Evolutionary conservation across 345 rosid genomes (phyloP).

Genomic region (Aegle marmelos): DNA sequence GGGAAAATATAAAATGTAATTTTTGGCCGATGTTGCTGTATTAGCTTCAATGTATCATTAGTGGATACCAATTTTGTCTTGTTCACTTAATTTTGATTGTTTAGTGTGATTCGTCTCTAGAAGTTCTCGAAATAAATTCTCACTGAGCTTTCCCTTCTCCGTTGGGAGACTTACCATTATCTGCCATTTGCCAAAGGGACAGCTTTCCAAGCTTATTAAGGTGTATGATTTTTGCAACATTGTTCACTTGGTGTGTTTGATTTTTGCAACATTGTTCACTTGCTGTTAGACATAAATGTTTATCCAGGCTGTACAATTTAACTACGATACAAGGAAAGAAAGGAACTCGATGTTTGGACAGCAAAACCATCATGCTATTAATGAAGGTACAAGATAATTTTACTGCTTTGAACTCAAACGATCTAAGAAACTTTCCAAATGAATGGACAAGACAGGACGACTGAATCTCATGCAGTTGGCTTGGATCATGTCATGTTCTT

Average conservation of each 20-base stretch:
- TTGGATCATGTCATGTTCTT: too few species aligned
- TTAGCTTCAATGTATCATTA: neutral
- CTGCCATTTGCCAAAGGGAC: neutral
- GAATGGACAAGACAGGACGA: neutral
- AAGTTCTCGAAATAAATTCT: neutral
- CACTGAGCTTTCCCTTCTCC: neutral
- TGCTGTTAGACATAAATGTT: neutral
- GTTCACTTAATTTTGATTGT: neutral
- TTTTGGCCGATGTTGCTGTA: neutral
- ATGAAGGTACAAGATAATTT: neutral
- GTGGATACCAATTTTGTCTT: neutral
- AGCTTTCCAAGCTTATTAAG: neutral
- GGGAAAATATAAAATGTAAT: constrained; percentile 4
- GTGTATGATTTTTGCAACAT: neutral
- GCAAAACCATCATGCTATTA: neutral
- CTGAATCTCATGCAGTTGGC: neutral
- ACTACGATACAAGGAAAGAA: neutral
- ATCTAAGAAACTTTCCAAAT: neutral
- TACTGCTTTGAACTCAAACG: neutral
- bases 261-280: neutral
- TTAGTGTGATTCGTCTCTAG: neutral
- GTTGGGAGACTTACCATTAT: neutral
- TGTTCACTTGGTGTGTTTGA: neutral
- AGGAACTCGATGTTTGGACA: neutral
- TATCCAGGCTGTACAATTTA: neutral